Evolutionary conservation across 768 basidiomycete genomes (phyloP), one percentile per base, ranked within the genome.

Genomic region (Daedaleopsis nitida): DNA sequence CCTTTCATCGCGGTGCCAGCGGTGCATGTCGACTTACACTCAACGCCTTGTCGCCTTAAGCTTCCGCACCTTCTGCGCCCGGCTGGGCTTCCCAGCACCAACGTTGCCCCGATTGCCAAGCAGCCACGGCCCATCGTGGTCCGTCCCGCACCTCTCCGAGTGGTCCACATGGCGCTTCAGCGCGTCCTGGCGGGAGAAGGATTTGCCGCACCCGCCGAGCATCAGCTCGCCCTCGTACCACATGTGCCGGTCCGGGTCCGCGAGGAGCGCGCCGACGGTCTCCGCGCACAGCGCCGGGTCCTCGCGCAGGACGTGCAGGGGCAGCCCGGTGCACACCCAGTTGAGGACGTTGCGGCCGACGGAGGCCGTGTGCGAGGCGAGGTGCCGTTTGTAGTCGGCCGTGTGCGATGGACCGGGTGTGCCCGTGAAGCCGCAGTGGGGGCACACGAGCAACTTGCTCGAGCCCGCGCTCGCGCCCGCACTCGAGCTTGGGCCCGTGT

Each of bases 191-290:
- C 27, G 27, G 4, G 27, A 32, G 27, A 32, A 60, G 14, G 42
- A 48, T 23, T 52, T 39, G 49, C 39, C 19, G 51, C 66, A 67
- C 32, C 66, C 63, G 37, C 66, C 66, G 27, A 65, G 48, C 58
- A 57, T 62, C n/a, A 10, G n/a, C 60, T 49, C 21, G 7, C 63
- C 65, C 27, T 38, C 44, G 42, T 52, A 66, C 59, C 39, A 53
- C 24, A 6, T 17, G 27, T 16, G n/a, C 3, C 50, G 50, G 32
- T 35, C 37, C 39, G 44, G n/a, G 27, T 12, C 39, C 42, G 34
- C 48, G 23, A 5, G 17, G 9, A 21, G 17, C 27, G 48, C 43
- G 42, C 32, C 34, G 12, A 7, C 50, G 14, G n/a, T n/a, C n/a
- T n/a, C n/a, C n/a, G n/a, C n/a, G n/a, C n/a, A n/a, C n/a, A n/a